Percentiles rank a stretch among this genome's conserved stretches.
Conservation (phyloP, 2,329 filamentous ascomycete genomes). For the Monosporascus cannonballus region DNA sequence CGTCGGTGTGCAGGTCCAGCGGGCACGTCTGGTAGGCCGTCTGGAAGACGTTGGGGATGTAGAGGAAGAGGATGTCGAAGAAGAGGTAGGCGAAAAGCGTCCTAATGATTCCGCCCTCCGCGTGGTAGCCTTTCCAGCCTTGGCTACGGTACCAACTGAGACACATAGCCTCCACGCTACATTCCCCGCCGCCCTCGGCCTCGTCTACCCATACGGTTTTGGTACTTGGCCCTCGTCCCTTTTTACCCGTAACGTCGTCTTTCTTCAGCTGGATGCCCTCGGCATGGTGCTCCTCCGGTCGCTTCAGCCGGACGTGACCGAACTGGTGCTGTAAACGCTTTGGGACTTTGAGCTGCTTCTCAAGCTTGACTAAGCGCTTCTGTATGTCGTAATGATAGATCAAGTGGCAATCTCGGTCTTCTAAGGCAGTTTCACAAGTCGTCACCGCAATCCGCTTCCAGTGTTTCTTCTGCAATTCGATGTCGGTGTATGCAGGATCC, state of each 20-base stretch:
- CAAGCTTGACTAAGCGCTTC: slow-evolving; percentile 86
- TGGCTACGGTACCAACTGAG: slow-evolving; percentile 74
- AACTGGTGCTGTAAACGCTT: slow-evolving; percentile 91
- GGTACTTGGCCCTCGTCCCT: slow-evolving; percentile 41
- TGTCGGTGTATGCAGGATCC: slow-evolving; percentile 27
- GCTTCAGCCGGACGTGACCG: slow-evolving; percentile 71
- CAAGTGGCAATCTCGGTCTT: slow-evolving; percentile 83
- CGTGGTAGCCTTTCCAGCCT: slow-evolving; percentile 93
- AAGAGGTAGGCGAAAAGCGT: slow-evolving; percentile 89
- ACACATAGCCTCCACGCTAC: slow-evolving; percentile 91
- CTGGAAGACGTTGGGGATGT: slow-evolving; percentile 95
- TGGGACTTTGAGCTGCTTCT: slow-evolving; percentile 75
- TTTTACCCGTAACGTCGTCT: slow-evolving; percentile 37
- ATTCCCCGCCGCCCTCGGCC: slow-evolving; percentile 61
- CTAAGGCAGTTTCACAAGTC: slow-evolving; percentile 81
- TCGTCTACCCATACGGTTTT: slow-evolving; percentile 89
- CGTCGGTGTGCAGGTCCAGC: slow-evolving; percentile 85
- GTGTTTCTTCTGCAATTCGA: slow-evolving; percentile 62
- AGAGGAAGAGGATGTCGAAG: slow-evolving; percentile 86
- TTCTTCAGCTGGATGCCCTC: slow-evolving; percentile 73
- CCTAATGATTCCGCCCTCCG: slow-evolving; percentile 85
- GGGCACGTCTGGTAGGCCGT: slow-evolving; percentile 93
- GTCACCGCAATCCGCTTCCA: slow-evolving; percentile 72
- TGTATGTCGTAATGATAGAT: slow-evolving; percentile 94
- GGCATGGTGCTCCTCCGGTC: slow-evolving; percentile 68